These are phyloP conservation scores for Ophiocordyceps camponoti-rufipedis DNA, from an alignment of 2,329 filamentous ascomycete genomes.

Conservation along the genomic window DNA sequence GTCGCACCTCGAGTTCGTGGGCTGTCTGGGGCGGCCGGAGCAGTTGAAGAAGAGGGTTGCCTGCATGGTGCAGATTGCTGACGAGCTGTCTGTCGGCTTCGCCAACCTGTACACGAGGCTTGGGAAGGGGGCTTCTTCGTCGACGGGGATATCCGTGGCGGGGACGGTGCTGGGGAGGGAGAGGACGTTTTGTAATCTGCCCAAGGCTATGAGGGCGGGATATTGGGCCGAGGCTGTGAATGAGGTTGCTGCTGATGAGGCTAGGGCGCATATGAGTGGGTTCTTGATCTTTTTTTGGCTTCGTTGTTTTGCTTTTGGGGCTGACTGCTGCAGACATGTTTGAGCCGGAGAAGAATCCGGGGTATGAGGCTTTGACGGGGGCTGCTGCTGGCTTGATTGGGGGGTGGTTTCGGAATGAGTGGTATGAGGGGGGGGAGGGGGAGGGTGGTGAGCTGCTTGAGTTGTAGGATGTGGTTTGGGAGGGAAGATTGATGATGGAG, in stretches of 20 bases:
- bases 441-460: no score
- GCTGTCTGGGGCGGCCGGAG: slow-evolving; percentile 67
- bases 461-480: no score
- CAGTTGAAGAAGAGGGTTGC: slow-evolving; percentile 60
- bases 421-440: slow-evolving; percentile 36
- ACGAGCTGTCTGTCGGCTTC: slow-evolving; percentile 55
- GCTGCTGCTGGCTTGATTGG: slow-evolving; percentile 47
- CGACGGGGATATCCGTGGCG: slow-evolving; percentile 32
- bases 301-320: neutral
- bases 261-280: slow-evolving; percentile 56
- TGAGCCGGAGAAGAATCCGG: slow-evolving; percentile 51
- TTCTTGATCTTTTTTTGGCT: neutral
- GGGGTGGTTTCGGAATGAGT: slow-evolving; percentile 44
- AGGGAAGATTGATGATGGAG: no score
- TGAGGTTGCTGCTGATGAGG: slow-evolving; percentile 62
- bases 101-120: slow-evolving; percentile 77
- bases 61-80: slow-evolving; percentile 45
- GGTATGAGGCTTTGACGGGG: slow-evolving; percentile 48
- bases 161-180: slow-evolving; percentile 46
- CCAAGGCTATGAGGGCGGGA: slow-evolving; percentile 33
- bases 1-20: slow-evolving; percentile 86
- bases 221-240: slow-evolving; percentile 60
- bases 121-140: slow-evolving; percentile 42
- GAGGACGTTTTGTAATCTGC: slow-evolving; percentile 79
- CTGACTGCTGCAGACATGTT: slow-evolving; percentile 43